Conservation (phyloP, 306 rosid genomes). For the Arachis hypogaea region DNA sequence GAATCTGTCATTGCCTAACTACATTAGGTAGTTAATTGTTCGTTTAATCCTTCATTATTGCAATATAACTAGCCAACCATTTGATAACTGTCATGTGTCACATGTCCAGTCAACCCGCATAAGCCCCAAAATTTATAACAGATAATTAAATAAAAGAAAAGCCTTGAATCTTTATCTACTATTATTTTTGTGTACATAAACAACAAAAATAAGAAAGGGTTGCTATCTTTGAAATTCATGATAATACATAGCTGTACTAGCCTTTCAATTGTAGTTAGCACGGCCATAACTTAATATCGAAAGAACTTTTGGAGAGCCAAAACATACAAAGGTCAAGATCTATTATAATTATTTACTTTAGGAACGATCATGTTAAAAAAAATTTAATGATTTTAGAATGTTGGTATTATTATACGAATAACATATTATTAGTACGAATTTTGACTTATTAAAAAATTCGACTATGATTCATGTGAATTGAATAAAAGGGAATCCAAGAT, state of each 20-base stretch:
- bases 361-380: not conserved
- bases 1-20: too few relatives aligned
- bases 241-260: not conserved
- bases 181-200: not conserved
- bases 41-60: too few relatives aligned
- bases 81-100: slow-evolving; percentile 11
- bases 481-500: too few relatives aligned
- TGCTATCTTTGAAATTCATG: not conserved
- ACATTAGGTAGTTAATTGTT: too few relatives aligned
- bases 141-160: too few relatives aligned
- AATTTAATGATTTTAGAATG: too few relatives aligned
- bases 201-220: not conserved
- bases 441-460: too few relatives aligned
- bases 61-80: not conserved
- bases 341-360: too few relatives aligned
- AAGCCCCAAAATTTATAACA: too few relatives aligned
- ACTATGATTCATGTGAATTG: too few relatives aligned
- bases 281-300: not conserved
- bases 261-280: slow-evolving; percentile 17
- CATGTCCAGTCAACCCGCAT: slow-evolving; percentile 17
- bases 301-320: not conserved
- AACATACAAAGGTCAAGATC: not conserved
- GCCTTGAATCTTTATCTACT: too few relatives aligned
- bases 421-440: too few relatives aligned
- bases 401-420: not conserved